phyloP scores from a whole-genome alignment of 2,329 filamentous ascomycete genomes.

The Tolypocladium inflatum region DNA sequence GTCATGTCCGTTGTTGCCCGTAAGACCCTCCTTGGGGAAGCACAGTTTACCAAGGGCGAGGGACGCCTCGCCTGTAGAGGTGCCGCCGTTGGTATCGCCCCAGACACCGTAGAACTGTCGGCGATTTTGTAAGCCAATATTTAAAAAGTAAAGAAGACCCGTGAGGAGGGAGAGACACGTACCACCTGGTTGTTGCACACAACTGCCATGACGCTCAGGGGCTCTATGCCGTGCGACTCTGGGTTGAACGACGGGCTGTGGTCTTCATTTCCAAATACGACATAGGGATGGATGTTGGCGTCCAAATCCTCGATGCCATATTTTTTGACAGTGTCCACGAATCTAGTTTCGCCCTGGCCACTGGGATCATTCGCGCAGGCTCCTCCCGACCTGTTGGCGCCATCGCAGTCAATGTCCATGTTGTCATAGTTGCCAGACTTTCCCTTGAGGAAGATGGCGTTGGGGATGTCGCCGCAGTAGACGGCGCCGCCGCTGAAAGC shows the following conservation, averaged over 20 bases:
- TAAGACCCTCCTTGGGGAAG: constrained; percentile 34
- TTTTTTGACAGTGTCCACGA: constrained; percentile 19
- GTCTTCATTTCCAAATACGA: constrained; percentile 34
- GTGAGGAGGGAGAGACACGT: background rate
- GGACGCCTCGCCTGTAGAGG: constrained; percentile 36
- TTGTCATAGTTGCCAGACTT: constrained; percentile 2
- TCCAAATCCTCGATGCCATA: constrained; percentile 27
- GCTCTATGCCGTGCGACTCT: constrained; percentile 24
- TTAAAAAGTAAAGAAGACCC: too few species aligned
- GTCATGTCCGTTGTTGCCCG: constrained; percentile 40
- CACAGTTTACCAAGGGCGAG: constrained; percentile 42
- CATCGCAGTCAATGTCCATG: constrained; percentile 2
- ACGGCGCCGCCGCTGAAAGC: constrained; percentile 5
- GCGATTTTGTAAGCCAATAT: too few species aligned
- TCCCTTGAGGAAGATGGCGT: constrained; percentile 19
- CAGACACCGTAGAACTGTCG: constrained; percentile 36
- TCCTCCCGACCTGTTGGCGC: constrained; percentile 9
- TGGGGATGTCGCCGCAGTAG: constrained; percentile 24
- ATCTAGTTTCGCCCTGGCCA: constrained; percentile 30
- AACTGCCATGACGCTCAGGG: constrained; percentile 33
- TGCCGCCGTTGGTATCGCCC: constrained; percentile 46
- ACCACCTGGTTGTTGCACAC: constrained; percentile 34
- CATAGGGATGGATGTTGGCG: constrained; percentile 34
- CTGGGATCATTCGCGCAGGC: constrained; percentile 26
- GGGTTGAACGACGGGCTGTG: constrained; percentile 22